These are phyloP conservation scores for Nicotiana undulata DNA, from an alignment of 257 asterid species.

Conservation along the genomic window DNA sequence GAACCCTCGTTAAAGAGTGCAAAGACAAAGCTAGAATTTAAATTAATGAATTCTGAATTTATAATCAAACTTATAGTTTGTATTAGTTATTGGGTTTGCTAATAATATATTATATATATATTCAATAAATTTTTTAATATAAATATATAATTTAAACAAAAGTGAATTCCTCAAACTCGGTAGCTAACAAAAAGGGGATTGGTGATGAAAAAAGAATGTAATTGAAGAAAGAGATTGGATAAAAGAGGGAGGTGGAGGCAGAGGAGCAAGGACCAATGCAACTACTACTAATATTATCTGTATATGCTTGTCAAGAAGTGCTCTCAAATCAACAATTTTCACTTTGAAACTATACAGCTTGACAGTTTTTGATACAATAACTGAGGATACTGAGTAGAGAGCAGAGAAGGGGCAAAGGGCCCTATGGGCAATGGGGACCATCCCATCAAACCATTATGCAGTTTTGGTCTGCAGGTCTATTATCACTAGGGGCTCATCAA, in stretches of 20 bases:
- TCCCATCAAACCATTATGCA: background rate
- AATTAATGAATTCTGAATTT: no score
- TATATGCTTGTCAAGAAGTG: background rate
- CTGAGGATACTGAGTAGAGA: background rate
- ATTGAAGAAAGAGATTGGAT: background rate
- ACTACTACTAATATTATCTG: background rate
- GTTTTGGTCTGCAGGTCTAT: background rate
- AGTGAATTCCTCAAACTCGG: no score
- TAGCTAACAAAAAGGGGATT: no score
- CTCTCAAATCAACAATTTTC: constrained; percentile 5
- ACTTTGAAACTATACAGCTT: background rate
- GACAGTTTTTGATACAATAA: background rate
- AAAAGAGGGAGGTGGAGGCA: background rate
- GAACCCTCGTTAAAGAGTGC: no score
- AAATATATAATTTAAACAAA: no score
- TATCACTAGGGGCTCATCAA: background rate
- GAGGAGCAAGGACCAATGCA: background rate
- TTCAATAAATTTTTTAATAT: no score
- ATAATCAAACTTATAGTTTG: no score
- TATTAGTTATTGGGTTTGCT: no score
- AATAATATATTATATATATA: no score
- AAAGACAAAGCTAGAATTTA: background rate
- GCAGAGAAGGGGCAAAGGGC: background rate
- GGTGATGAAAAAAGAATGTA: no score
- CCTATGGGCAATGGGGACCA: constrained; percentile 12